Evolutionary conservation across 2,329 filamentous ascomycete species (phyloP).

Genomic region (Xylaria sp.): DNA sequence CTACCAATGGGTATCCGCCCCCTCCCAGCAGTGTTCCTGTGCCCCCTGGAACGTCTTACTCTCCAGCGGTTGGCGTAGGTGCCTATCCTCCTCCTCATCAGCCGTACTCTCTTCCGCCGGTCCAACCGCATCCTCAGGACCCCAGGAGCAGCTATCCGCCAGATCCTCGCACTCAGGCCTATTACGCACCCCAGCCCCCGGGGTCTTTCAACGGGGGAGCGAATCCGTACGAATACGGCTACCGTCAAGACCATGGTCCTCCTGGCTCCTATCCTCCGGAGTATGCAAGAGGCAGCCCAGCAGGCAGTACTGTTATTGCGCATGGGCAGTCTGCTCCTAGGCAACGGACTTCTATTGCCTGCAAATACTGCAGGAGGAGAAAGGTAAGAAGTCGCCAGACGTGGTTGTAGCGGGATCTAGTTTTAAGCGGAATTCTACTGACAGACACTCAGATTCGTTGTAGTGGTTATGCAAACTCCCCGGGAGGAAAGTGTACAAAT

Average conservation of each 20-base stretch:
- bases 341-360: slow-evolving; percentile 69
- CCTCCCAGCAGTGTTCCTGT: slow-evolving; percentile 41
- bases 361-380: slow-evolving; percentile 68
- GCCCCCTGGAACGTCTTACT: slow-evolving; percentile 40
- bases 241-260: slow-evolving; percentile 47
- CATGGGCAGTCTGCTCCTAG: slow-evolving; percentile 64
- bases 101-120: slow-evolving; percentile 43
- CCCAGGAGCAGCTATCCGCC: slow-evolving; percentile 50
- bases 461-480: slow-evolving; percentile 68
- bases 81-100: slow-evolving; percentile 42
- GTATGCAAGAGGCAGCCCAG: slow-evolving; percentile 48
- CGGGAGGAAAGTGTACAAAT: slow-evolving; percentile 68
- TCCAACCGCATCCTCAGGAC: slow-evolving; percentile 50
- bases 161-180: slow-evolving; percentile 51
- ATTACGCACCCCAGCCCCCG: slow-evolving; percentile 39
- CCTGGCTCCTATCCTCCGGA: slow-evolving; percentile 46
- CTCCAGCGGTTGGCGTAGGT: slow-evolving; percentile 39
- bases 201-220: slow-evolving; percentile 36
- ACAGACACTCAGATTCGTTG: slow-evolving; percentile 63
- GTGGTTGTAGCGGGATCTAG: slow-evolving; percentile 3
- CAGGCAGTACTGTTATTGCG: slow-evolving; percentile 49
- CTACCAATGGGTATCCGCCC: slow-evolving; percentile 59
- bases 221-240: slow-evolving; percentile 47
- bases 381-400: slow-evolving; percentile 56
- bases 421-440: slow-evolving; percentile 33